Evolutionary conservation across 208 protist genomes (phyloP).

Genomic region (Porcisia deanei): DNA sequence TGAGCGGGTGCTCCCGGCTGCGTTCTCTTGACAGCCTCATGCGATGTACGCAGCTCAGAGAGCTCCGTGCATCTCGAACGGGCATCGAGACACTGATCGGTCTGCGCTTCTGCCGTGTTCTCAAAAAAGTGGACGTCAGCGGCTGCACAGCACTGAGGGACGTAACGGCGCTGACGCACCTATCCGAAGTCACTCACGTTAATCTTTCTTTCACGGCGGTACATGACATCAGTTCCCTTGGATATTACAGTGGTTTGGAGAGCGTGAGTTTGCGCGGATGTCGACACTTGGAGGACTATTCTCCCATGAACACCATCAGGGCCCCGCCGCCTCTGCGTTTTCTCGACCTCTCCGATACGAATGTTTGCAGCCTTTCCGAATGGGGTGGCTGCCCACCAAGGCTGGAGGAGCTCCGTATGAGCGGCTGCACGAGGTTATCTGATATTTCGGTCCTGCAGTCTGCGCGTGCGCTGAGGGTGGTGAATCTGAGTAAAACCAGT

Average conservation of each 20-base stretch:
- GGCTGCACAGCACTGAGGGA: background rate
- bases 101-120: slow-evolving; percentile 1
- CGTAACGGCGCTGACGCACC: background rate
- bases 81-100: background rate
- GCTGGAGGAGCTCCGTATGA: background rate
- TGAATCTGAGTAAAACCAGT: background rate
- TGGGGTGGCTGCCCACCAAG: slow-evolving; percentile 1
- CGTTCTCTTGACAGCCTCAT: background rate
- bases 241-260: background rate
- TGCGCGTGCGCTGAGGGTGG: background rate
- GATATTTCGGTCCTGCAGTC: background rate
- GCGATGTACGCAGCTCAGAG: slow-evolving; percentile 1
- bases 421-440: background rate
- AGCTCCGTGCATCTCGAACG: background rate
- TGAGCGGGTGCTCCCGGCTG: background rate
- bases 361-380: background rate
- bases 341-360: background rate
- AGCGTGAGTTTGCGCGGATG: slow-evolving; percentile 1
- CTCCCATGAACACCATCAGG: background rate
- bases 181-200: background rate
- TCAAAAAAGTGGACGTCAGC: slow-evolving; percentile 1
- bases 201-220: background rate
- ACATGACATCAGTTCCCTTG: background rate
- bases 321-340: background rate
- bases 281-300: background rate